A percentile compares a stretch with the other conserved stretches of the same genome.
These are phyloP conservation scores for Gypsophila paniculata DNA, from an alignment of 179 eudicot species.

Conservation along the genomic window DNA sequence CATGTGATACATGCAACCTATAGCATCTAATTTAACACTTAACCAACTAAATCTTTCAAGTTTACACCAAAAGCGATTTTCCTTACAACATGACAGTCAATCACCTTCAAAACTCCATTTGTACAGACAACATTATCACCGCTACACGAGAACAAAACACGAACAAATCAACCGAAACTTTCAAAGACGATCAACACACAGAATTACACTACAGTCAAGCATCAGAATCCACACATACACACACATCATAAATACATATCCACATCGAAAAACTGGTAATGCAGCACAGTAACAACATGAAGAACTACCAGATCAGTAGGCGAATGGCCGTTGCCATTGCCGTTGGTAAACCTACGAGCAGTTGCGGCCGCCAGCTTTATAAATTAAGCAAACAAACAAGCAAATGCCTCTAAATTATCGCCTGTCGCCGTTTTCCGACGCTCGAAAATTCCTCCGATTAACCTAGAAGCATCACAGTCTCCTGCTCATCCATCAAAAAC, in stretches of 20 bases:
- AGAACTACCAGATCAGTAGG: conserved; percentile 62
- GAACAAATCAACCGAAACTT: not conserved
- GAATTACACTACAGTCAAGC: not conserved
- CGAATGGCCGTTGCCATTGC: conserved; percentile 65
- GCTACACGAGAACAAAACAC: not conserved
- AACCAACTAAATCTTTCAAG: not conserved
- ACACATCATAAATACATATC: not conserved
- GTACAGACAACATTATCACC: not conserved
- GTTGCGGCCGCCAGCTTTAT: conserved; percentile 77
- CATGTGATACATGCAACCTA: not conserved
- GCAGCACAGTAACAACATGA: not conserved
- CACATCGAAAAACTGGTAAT: not conserved
- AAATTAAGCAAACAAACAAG: conserved; percentile 9
- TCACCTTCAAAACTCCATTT: not conserved
- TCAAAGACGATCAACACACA: not conserved
- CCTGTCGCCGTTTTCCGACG: conserved; percentile 4
- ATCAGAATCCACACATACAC: not conserved
- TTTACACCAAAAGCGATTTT: not conserved
- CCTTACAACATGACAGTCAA: not conserved
- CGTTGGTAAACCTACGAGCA: conserved; percentile 62
- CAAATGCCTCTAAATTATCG: not conserved
- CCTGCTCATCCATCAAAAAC: conserved; percentile 27
- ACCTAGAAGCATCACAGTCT: conserved; percentile 32
- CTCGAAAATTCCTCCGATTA: conserved; percentile 19
- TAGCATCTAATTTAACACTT: not conserved